Evolutionary conservation across 169 alveolate species (phyloP), one percentile per base, ranked within the genome.

Genomic region (Plasmodium fragile): DNA sequence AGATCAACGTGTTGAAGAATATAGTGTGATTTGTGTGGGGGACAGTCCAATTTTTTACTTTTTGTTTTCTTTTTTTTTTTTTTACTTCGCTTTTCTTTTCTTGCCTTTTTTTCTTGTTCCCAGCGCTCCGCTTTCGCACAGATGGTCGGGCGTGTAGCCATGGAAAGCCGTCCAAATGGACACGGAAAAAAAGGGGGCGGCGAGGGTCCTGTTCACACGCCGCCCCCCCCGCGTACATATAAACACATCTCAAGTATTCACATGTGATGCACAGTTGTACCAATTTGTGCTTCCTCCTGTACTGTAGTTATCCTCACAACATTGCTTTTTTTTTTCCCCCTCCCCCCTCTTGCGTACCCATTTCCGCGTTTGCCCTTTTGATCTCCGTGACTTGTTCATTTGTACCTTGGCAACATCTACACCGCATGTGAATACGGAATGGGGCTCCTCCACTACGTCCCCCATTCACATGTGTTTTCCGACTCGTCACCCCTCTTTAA

Each of bases 1-100:
- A 87, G 73, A 77, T 87, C 45, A 87, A 87, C 49, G 93, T 78
- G 13, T 36, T 87, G 82, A 78, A 87, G 81, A 87, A 78, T 78
- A 87, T 78, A 32, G 69, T 65, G 25, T 87, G 75, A 70, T 18
- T 70, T 41, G 72, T 83, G n/a, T 25, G 28, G 34, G 41, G 4
- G 18, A 32, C n/a, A n/a, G 7, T 10, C 59, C 2, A 3, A 41
- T 71, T 49, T 49, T 49, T 49, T 1, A 2, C 59, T 2, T 10
- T 10, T 43, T 43, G 0, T 49, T 6, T 3, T 0, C 59, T 11
- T 49, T 49, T 49, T 49, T 11, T 2, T 49, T 49, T 49, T 49
- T 16, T 49, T 49, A 0, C 8, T 0, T 6, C 4, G 0, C 30
- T 72, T 72, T 72, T 28, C 6, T 10, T 1, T 28, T 25, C 32